Evolutionary conservation across 139 green algal genomes (phyloP), one percentile per base, ranked within the genome.

Genomic region (Chlorella vulgaris): DNA sequence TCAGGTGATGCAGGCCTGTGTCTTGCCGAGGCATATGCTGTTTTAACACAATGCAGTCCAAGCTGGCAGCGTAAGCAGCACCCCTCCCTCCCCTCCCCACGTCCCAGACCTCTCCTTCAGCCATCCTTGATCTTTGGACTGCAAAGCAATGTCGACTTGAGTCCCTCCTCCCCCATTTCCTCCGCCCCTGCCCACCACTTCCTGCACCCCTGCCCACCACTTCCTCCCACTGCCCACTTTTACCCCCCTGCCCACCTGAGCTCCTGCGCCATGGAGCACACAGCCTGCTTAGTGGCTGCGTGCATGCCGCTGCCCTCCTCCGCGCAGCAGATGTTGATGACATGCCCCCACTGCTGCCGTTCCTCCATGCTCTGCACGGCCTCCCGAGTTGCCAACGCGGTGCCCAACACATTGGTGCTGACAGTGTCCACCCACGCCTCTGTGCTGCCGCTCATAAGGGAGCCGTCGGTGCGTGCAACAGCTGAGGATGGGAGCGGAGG

Each of bases 321-420:
- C 5, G 93, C 85, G 22, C 88, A 92, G 33, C 89, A 85, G 76
- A 97, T 89, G 86, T 95, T 93, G 81, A 97, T 89, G 66, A 97
- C 87, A 81, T 96, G 92, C 7, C 93, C 93, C 70, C 81, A 93
- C 53, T 70, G 68, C 15, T 67, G 75, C 53, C 90, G 86, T 21
- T 82, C 78, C 68, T 81, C 81, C 93, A 97, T 96, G 83, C 95
- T 88, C 86, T 91, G 85, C 26, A 96, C 47, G 18, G 91, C 88
- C 53, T 92, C 91, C 5, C 90, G 84, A 1, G 86, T 92, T 62
- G 87, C 91, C 90, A 97, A 92, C 40, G 85, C 89, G 3, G 87
- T 90, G 40, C 89, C 94, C 80, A 97, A 87, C 47, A 97, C 89
- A 77, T 95, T 96, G 60, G 91, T 95, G 69, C 53, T 69, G 26